Percentiles rank a stretch among this genome's conserved stretches.
phyloP scores from a whole-genome alignment of 139 green algal species.

The Chlamydomonas sp. region DNA sequence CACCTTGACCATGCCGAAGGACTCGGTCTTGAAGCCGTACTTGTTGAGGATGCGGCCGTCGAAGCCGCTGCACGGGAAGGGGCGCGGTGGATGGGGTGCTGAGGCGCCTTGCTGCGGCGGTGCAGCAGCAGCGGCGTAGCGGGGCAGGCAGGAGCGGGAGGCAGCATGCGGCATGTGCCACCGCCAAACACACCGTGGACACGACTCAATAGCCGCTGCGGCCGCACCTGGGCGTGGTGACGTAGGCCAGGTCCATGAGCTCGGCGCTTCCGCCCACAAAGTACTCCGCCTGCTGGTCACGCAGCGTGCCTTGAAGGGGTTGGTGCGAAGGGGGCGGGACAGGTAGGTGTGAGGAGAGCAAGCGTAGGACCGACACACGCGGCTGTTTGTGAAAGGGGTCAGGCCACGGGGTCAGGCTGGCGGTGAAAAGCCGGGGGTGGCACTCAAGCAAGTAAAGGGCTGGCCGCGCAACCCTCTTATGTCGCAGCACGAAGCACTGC shows the following conservation, averaged over 20 bases:
- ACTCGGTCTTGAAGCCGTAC: constrained; percentile 68
- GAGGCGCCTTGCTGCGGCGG: background rate
- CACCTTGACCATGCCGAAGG: constrained; percentile 64
- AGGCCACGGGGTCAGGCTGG: background rate
- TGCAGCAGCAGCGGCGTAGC: too few species aligned
- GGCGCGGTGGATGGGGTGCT: background rate
- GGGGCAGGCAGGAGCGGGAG: too few species aligned
- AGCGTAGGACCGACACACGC: background rate
- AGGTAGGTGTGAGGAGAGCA: background rate
- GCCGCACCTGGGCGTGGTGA: constrained; percentile 20
- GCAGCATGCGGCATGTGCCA: too few species aligned
- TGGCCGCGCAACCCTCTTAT: background rate
- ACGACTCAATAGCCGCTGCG: background rate
- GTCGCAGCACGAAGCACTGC: background rate
- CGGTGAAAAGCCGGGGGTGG: too few species aligned
- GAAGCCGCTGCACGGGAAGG: background rate
- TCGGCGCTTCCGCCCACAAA: constrained; percentile 69
- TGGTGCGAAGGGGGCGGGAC: background rate
- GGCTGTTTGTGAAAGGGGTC: background rate
- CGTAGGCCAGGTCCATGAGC: constrained; percentile 61
- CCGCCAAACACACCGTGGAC: too few species aligned
- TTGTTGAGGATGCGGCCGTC: constrained; percentile 59
- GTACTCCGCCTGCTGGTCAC: constrained; percentile 59
- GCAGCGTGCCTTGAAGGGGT: constrained; percentile 37
- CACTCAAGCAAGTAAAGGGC: background rate